These are phyloP conservation scores for Apophysomyces ossiformis DNA, from an alignment of 371 early-diverging fungal species.

Conservation along the genomic window DNA sequence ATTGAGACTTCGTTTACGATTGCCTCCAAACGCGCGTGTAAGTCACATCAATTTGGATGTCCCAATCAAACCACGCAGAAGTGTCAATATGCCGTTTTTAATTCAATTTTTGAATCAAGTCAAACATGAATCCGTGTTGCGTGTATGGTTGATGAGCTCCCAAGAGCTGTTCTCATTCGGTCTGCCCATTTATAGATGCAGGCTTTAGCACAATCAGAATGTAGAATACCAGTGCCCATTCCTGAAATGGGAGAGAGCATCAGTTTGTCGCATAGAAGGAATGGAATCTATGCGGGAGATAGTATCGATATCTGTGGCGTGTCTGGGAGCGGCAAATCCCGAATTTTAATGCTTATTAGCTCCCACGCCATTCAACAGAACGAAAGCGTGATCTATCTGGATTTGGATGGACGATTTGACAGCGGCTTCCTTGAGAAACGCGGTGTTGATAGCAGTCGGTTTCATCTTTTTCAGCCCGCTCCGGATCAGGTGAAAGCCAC, in stretches of 20 bases:
- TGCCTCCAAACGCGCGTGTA: too few relatives aligned
- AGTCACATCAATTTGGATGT: too few relatives aligned
- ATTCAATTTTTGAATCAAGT: slow-evolving; percentile 20
- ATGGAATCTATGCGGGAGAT: slow-evolving; percentile 19
- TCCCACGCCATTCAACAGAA: slow-evolving; percentile 16
- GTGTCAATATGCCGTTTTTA: slow-evolving; percentile 19
- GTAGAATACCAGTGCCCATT: slow-evolving; percentile 8
- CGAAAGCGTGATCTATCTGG: slow-evolving; percentile 26
- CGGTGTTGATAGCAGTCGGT: slow-evolving; percentile 9
- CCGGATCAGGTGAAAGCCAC: slow-evolving; percentile 13
- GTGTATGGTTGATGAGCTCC: slow-evolving; percentile 1
- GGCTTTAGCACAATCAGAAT: neutral
- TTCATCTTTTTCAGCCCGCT: slow-evolving; percentile 32
- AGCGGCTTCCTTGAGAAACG: neutral
- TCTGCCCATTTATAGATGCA: neutral
- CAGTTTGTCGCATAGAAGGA: neutral
- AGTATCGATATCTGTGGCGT: slow-evolving; percentile 25
- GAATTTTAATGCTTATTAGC: slow-evolving; percentile 19
- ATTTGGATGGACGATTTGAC: slow-evolving; percentile 28
- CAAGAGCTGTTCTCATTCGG: neutral
- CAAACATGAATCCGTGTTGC: slow-evolving; percentile 25
- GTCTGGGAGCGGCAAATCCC: slow-evolving; percentile 31
- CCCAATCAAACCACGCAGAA: neutral
- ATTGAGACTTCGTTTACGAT: too few relatives aligned
- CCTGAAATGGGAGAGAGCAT: slow-evolving; percentile 11